These are phyloP conservation scores for Oldenlandia corymbosa DNA, from an alignment of 257 asterid species.

Conservation along the genomic window DNA sequence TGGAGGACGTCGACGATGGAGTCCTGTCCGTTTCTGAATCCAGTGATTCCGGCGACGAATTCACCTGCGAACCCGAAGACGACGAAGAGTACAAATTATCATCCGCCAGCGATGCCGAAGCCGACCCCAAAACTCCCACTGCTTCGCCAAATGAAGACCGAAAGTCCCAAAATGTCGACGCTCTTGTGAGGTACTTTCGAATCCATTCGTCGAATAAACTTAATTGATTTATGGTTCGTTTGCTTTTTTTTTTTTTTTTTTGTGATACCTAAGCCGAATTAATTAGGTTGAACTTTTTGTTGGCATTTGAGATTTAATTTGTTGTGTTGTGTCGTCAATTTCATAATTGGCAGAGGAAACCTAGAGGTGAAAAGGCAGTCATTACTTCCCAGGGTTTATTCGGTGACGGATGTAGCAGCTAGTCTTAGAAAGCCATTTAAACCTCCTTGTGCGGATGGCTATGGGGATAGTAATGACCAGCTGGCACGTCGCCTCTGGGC, in stretches of 20 bases:
- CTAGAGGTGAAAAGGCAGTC: constrained; percentile 79
- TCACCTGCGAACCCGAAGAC: constrained; percentile 15
- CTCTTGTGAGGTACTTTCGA: constrained; percentile 56
- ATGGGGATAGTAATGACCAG: constrained; percentile 55
- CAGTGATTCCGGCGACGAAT: constrained; percentile 38
- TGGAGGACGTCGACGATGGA: constrained; percentile 55
- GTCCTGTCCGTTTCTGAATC: constrained; percentile 36
- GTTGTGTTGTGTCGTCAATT: neutral
- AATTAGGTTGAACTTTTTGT: neutral
- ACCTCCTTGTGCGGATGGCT: constrained; percentile 78
- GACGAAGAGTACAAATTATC: constrained; percentile 30
- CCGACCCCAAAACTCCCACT: constrained; percentile 28
- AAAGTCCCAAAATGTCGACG: constrained; percentile 62
- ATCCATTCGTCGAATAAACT: neutral
- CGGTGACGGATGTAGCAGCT: constrained; percentile 60
- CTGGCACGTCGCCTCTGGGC: constrained; percentile 74
- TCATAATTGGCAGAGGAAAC: constrained; percentile 54
- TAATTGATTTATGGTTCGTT: neutral
- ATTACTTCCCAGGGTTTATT: constrained; percentile 77
- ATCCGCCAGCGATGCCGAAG: constrained; percentile 32
- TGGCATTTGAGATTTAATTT: neutral
- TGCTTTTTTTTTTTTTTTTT: neutral
- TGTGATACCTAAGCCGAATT: neutral
- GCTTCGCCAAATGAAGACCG: constrained; percentile 29
- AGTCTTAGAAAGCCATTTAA: constrained; percentile 77